Conservation (phyloP, 2,329 filamentous ascomycete genomes). For the Tolypocladium cylindrosporum region DNA sequence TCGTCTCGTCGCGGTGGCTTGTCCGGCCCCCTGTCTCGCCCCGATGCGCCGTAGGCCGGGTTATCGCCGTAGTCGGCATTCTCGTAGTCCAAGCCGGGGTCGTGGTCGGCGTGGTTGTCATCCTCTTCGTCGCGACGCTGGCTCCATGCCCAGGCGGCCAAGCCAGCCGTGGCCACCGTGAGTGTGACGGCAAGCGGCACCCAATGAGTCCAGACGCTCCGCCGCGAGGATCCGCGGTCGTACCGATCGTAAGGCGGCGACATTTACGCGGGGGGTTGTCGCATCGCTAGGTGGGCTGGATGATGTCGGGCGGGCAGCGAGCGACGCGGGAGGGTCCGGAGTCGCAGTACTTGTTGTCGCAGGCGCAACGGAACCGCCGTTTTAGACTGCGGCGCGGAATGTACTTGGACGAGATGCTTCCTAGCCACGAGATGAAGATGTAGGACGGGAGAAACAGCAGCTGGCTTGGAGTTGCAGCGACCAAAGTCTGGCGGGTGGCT, state of each 20-base stretch:
- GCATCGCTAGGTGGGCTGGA: constrained; percentile 17
- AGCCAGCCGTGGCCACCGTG: constrained; percentile 74
- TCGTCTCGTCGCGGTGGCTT: constrained; percentile 28
- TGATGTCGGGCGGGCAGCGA: constrained; percentile 6
- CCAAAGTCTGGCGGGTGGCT: constrained; percentile 2
- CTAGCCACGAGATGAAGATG: not conserved
- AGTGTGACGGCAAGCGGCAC: constrained; percentile 79
- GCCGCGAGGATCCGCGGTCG: constrained; percentile 45
- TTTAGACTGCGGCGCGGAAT: not conserved
- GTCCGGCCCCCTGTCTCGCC: constrained; percentile 21
- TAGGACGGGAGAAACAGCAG: not conserved
- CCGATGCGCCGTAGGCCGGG: constrained; percentile 35
- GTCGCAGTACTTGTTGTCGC: not conserved
- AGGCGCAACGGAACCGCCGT: not conserved
- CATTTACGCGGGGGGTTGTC: constrained; percentile 34
- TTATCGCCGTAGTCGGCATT: constrained; percentile 43
- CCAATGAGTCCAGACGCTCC: constrained; percentile 70
- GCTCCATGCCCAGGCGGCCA: constrained; percentile 91
- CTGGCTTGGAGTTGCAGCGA: not conserved
- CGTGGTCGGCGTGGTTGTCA: constrained; percentile 47
- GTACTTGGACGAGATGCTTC: not conserved
- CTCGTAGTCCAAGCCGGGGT: constrained; percentile 37
- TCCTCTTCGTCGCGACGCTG: constrained; percentile 71
- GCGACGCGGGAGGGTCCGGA: not conserved
- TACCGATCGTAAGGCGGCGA: constrained; percentile 53